Evolutionary conservation across 768 basidiomycete genomes (phyloP).

Genomic region (Mycena crocata): DNA sequence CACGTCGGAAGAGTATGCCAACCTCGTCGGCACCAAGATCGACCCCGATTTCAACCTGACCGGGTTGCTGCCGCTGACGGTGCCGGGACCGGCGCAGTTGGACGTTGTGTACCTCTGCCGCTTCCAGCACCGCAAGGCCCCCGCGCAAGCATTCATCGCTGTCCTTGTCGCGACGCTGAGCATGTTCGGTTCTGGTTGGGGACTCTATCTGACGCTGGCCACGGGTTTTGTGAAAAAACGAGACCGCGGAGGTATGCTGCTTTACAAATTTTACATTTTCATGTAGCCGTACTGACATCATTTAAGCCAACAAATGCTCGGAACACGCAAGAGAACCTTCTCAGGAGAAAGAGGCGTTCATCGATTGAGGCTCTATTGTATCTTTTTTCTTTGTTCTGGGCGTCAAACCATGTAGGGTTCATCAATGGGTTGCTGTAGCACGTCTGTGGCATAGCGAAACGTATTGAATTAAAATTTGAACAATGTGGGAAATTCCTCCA

Average conservation of each 20-base stretch:
- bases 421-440: no score
- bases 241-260: neutral
- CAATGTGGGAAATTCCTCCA: no score
- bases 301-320: conserved; percentile 7
- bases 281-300: neutral
- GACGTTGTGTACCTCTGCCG: conserved; percentile 39
- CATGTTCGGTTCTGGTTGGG: conserved; percentile 35
- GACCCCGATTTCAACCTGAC: neutral
- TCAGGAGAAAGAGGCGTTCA: neutral
- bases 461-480: no score
- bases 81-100: conserved; percentile 35
- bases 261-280: neutral
- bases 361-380: neutral
- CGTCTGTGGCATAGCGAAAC: no score
- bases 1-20: conserved; percentile 5
- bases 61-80: conserved; percentile 28
- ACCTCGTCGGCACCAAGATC: conserved; percentile 13
- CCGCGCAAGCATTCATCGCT: conserved; percentile 34
- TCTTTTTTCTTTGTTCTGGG: neutral
- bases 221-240: conserved; percentile 1
- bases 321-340: neutral
- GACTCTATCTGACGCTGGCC: neutral
- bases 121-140: conserved; percentile 32
- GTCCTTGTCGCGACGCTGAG: conserved; percentile 40
- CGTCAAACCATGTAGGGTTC: neutral